Evolutionary conservation across 2,329 filamentous ascomycete genomes (phyloP), one percentile per base, ranked within the genome.

Genomic region (Xylaria arbuscula): DNA sequence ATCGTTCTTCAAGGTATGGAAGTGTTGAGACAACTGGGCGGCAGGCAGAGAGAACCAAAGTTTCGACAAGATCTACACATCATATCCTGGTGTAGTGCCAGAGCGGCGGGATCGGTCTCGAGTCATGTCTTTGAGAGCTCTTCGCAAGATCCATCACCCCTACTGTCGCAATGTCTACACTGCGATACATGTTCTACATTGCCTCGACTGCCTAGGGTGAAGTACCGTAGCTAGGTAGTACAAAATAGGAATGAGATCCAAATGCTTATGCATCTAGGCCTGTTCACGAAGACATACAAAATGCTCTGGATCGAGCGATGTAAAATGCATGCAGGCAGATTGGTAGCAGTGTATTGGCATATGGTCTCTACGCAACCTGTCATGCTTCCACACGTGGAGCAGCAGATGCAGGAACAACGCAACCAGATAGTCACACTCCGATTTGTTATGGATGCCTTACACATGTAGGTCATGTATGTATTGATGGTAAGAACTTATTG

Each of bases 101-200:
- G 36, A 45, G 55, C 61, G 66, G 61, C 62, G 66, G 66, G 56
- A 64, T 66, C 38, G 48, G 58, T 45, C 13, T 54, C 48, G 48
- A 60, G 63, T 55, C 62, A 64, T 64, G 15, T 19, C 7, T 55
- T 19, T 38, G 42, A 22, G 28, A 53, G 38, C 51, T 42, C 55
- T 45, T 38, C n/a, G 32, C 6, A 10, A 53, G 28, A 38, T 51
- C 24, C 19, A 24, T 42, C 15, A 45, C n/a, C 40, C 40, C 15
- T 19, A 57, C 28, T 45, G 55, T 57, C 8, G 15, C 45, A n/a
- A 24, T 45, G 17, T 17, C 22, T 45, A 28, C 28, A 28, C 28
- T 28, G 28, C 5, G 5, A 5, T 28, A 28, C 28, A 28, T 28
- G 5, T 28, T 28, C 3, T 28, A 28, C 28, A 28, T 5, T 2